These are phyloP conservation scores for Falciphora oryzae DNA, from an alignment of 2,329 filamentous ascomycete genomes.

Conservation along the genomic window DNA sequence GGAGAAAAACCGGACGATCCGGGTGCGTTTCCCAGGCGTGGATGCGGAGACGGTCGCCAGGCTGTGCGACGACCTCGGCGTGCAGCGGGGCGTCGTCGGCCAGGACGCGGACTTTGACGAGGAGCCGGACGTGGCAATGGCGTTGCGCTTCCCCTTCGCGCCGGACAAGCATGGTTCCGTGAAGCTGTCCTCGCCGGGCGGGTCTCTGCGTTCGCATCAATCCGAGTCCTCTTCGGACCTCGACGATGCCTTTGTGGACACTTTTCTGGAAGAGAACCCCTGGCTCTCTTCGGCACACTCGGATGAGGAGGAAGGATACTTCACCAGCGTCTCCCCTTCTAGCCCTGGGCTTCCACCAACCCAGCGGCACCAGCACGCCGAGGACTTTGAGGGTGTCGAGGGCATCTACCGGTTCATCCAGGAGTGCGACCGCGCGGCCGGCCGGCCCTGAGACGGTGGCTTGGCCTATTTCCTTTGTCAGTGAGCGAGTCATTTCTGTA, in stretches of 20 bases:
- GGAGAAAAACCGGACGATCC: conserved; percentile 56
- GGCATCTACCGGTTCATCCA: conserved; percentile 54
- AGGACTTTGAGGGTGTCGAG: conserved; percentile 49
- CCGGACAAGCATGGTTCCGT: conserved; percentile 37
- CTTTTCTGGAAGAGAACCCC: conserved; percentile 37
- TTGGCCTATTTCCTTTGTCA: conserved; percentile 8
- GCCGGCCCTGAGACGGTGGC: conserved; percentile 5
- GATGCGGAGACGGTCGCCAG: conserved; percentile 76
- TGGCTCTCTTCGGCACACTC: conserved; percentile 34
- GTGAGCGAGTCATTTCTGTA: not conserved
- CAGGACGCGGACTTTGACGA: conserved; percentile 72
- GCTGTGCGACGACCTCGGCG: conserved; percentile 80
- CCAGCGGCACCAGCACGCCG: conserved; percentile 31
- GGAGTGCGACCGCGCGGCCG: conserved; percentile 43
- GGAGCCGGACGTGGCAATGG: conserved; percentile 63
- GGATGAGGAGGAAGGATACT: conserved; percentile 41
- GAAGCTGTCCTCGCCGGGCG: conserved; percentile 40
- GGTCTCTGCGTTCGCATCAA: conserved; percentile 37
- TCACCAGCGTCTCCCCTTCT: conserved; percentile 24
- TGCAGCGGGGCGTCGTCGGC: conserved; percentile 70
- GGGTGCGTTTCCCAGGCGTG: conserved; percentile 86
- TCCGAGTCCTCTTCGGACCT: conserved; percentile 24
- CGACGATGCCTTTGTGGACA: conserved; percentile 34
- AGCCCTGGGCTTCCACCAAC: not conserved
- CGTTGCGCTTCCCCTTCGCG: conserved; percentile 81